A percentile compares a stretch with the other conserved stretches of the same genome.
phyloP scores from a whole-genome alignment of 805 yeast genomes.

The Metschnikowia kofuensis region DNA sequence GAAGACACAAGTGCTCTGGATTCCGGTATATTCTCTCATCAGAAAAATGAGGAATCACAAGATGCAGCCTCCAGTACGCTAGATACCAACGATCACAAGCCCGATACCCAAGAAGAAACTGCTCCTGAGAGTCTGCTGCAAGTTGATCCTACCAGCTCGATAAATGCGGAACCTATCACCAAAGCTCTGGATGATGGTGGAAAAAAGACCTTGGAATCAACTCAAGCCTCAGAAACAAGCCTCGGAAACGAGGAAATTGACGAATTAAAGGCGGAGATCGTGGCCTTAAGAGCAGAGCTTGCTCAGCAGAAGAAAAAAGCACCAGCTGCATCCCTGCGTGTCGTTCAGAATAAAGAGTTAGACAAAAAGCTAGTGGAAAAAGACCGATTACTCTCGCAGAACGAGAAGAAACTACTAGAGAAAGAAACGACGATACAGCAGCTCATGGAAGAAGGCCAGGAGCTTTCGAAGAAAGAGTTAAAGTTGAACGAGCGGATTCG shows the following conservation, averaged over 20 bases:
- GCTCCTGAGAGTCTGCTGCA: too few species aligned
- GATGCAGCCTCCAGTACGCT: too few species aligned
- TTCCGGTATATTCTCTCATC: too few species aligned
- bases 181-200: not conserved
- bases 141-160: too few species aligned
- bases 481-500: constrained; percentile 65
- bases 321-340: not conserved
- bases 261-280: not conserved
- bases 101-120: too few species aligned
- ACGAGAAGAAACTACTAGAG: constrained; percentile 34
- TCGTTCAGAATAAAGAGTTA: not conserved
- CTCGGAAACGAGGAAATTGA: not conserved
- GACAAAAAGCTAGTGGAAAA: constrained; percentile 6
- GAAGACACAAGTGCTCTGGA: too few species aligned
- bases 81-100: too few species aligned
- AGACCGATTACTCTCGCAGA: constrained; percentile 3
- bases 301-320: constrained; percentile 1
- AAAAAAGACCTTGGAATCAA: not conserved
- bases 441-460: constrained; percentile 73
- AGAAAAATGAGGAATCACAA: too few species aligned
- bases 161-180: too few species aligned
- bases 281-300: not conserved
- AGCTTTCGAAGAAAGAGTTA: constrained; percentile 67
- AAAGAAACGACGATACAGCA: constrained; percentile 64
- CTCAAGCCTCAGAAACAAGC: not conserved